phyloP scores from a whole-genome alignment of 2,329 filamentous ascomycete species.

The Colletotrichum camelliae region DNA sequence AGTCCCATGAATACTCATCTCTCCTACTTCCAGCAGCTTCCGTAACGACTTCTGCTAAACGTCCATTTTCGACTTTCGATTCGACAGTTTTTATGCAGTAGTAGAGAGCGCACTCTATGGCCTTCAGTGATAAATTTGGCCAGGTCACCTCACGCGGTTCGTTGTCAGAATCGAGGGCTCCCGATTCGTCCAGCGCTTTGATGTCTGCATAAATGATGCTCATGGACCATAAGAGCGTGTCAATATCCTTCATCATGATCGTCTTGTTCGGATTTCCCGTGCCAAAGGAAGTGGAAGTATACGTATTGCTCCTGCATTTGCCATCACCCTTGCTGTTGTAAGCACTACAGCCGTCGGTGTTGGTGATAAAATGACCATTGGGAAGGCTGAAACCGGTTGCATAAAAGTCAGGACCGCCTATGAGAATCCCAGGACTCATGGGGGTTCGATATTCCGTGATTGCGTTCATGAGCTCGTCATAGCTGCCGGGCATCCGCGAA shows the following conservation, averaged over 20 bases:
- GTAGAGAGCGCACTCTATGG: too few relatives aligned
- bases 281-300: background rate
- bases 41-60: background rate
- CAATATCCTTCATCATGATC: background rate
- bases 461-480: background rate
- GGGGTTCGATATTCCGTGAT: background rate
- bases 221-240: conserved; percentile 2
- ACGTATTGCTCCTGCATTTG: background rate
- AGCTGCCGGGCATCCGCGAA: background rate
- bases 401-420: background rate
- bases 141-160: background rate
- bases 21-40: background rate
- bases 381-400: background rate
- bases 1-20: background rate
- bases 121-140: background rate
- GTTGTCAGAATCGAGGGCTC: background rate
- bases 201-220: background rate
- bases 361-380: conserved; percentile 3
- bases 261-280: background rate
- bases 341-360: background rate
- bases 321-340: background rate
- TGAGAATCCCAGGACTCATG: too few relatives aligned
- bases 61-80: background rate
- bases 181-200: background rate
- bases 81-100: too few relatives aligned